These are phyloP conservation scores for Auxenochlorella pyrenoidosa DNA, from an alignment of 139 green algal genomes.

Conservation along the genomic window DNA sequence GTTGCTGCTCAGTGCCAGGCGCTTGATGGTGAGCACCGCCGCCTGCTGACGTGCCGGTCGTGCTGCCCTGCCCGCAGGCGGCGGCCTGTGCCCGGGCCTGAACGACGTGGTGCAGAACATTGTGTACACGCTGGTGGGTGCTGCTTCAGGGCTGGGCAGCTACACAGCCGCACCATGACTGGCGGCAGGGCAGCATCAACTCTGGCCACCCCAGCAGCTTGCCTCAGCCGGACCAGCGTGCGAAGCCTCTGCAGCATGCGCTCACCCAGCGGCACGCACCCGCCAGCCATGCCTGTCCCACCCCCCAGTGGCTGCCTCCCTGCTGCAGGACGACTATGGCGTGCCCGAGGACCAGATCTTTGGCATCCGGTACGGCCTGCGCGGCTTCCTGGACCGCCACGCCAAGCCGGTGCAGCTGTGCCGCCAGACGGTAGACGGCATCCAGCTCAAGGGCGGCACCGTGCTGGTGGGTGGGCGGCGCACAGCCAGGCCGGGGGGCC, in stretches of 20 bases:
- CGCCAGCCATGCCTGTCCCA: too few relatives aligned
- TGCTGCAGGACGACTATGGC: slow-evolving; percentile 78
- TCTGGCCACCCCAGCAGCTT: too few relatives aligned
- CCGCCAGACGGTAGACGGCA: slow-evolving; percentile 82
- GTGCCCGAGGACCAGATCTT: slow-evolving; percentile 90
- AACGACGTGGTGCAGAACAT: slow-evolving; percentile 97
- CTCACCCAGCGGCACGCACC: too few relatives aligned
- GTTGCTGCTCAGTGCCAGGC: background rate
- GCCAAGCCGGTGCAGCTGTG: slow-evolving; percentile 88
- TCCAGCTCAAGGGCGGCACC: slow-evolving; percentile 95
- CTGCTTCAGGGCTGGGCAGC: background rate
- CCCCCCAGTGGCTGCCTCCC: too few relatives aligned
- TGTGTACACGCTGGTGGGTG: slow-evolving; percentile 74
- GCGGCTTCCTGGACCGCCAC: slow-evolving; percentile 91
- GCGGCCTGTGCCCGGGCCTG: slow-evolving; percentile 94
- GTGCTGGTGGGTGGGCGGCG: slow-evolving; percentile 68
- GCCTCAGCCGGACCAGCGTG: too few relatives aligned
- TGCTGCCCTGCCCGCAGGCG: too few relatives aligned
- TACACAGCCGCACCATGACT: too few relatives aligned
- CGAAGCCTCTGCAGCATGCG: too few relatives aligned
- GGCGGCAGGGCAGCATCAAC: background rate
- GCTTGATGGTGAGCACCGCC: too few relatives aligned
- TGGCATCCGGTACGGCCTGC: slow-evolving; percentile 92
- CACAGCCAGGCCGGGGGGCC: background rate
- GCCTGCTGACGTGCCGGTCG: background rate